Evolutionary conservation across 257 asterid genomes (phyloP), one percentile per base, ranked within the genome.

Genomic region (Gynochthodes officinalis): DNA sequence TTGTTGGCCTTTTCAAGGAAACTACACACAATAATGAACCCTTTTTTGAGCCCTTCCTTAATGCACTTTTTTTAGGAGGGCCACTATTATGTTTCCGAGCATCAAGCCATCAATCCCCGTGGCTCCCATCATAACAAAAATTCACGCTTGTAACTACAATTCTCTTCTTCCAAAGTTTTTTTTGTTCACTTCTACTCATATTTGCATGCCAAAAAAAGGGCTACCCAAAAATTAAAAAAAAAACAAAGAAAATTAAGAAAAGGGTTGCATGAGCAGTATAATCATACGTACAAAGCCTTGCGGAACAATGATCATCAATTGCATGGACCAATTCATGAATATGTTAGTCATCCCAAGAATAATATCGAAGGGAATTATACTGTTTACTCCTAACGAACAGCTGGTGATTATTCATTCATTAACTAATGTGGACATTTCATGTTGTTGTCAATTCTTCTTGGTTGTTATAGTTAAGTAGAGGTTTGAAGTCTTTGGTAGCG

Each of bases 91-190:
- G 66, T 44, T 80, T 55, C 73, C 71, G 23, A 69, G 76, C 85
- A 82, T 74, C 89, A 43, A 83, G 30, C 49, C 68, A 63, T 35
- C 67, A 33, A 33, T 28, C 37, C 37, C 77, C 83, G 80, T 79
- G 89, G 74, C 76, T 78, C 84, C 81, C 73, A 87, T 89, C 87
- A 89, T 89, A 67, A 65, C 84, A 7, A 50, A 16, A 55, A 75
- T 80, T 82, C 96, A 89, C 91, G 96, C 96, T 35, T 82, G 81
- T 73, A 76, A 63, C 64, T 16, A 62, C 14, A 52, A 37, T 60
- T 61, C 76, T 75, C 78, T 72, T 73, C 75, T 75, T 63, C 83
- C 69, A 73, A 81, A 59, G 70, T 63, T 74, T 69, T 69, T 53
- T n/a, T 54, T 44, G n/a, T n/a, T n/a, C n/a, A n/a, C n/a, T n/a